Evolutionary conservation across 495 filamentous ascomycete species (phyloP).

Genomic region (Cercophora scortea): DNA sequence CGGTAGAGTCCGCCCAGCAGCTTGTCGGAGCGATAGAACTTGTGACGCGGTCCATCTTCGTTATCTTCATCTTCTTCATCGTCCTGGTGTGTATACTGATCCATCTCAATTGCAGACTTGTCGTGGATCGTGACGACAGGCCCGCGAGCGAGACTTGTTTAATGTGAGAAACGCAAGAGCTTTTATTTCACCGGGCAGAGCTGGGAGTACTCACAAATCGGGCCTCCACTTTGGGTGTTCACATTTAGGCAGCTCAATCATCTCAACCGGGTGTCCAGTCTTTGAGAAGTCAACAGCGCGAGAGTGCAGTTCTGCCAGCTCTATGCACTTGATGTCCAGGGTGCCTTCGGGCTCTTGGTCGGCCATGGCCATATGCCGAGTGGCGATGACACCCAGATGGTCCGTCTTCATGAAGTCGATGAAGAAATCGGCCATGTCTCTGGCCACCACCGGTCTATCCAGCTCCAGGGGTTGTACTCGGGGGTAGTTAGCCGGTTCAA

Average conservation of each 20-base stretch:
- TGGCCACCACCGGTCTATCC: conserved; percentile 39
- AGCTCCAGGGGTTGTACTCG: conserved; percentile 46
- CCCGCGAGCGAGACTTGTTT: conserved; percentile 56
- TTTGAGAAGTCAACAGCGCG: conserved; percentile 80
- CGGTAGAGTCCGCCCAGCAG: conserved; percentile 67
- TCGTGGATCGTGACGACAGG: conserved; percentile 46
- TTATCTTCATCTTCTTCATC: conserved; percentile 47
- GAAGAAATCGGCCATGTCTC: conserved; percentile 73
- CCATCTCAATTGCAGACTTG: conserved; percentile 36
- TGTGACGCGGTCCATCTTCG: conserved; percentile 36
- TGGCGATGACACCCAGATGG: conserved; percentile 61
- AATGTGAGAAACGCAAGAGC: no score
- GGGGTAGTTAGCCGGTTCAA: conserved; percentile 60
- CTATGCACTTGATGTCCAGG: conserved; percentile 46
- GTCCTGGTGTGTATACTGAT: conserved; percentile 20
- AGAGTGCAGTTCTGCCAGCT: conserved; percentile 63
- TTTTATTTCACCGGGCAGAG: no score
- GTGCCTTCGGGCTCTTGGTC: conserved; percentile 56
- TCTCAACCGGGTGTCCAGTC: conserved; percentile 58
- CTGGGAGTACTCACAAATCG: conserved; percentile 37
- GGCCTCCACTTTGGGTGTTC: conserved; percentile 22
- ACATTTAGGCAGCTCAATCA: conserved; percentile 19
- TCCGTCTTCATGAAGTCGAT: conserved; percentile 74
- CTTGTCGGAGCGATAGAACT: conserved; percentile 62
- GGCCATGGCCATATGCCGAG: conserved; percentile 57